Conservation (phyloP, 495 filamentous ascomycete species). For the Tuber magnatum region DNA sequence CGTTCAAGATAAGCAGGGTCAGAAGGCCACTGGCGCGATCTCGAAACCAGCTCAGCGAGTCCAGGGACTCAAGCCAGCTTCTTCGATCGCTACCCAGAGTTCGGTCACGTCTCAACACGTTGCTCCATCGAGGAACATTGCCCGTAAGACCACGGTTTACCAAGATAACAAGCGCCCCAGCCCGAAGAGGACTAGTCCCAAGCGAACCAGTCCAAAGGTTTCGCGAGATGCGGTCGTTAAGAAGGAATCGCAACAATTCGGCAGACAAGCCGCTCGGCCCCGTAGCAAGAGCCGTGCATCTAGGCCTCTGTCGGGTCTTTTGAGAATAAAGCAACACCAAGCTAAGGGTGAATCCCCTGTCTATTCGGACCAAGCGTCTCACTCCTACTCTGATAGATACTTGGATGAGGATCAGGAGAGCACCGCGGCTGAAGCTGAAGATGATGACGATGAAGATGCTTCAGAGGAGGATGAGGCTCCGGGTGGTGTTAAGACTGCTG, state of each 20-base stretch:
- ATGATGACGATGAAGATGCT: slow-evolving; percentile 36
- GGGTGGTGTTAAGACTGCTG: slow-evolving; percentile 18
- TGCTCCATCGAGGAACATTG: slow-evolving; percentile 45
- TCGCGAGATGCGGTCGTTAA: slow-evolving; percentile 37
- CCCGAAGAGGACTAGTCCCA: slow-evolving; percentile 34
- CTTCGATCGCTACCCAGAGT: slow-evolving; percentile 18
- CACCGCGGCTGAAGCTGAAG: slow-evolving; percentile 33
- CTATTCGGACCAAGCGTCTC: slow-evolving; percentile 39
- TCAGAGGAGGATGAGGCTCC: slow-evolving; percentile 26
- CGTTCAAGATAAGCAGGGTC: slow-evolving; percentile 37
- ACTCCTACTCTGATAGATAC: slow-evolving; percentile 38
- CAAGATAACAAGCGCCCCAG: slow-evolving; percentile 49
- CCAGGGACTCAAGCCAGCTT: slow-evolving; percentile 23
- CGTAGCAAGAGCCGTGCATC: slow-evolving; percentile 26
- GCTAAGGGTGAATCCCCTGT: slow-evolving; percentile 34
- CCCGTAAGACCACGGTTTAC: slow-evolving; percentile 62
- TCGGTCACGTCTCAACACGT: slow-evolving; percentile 13
- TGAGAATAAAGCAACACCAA: slow-evolving; percentile 27
- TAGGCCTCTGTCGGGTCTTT: slow-evolving; percentile 30
- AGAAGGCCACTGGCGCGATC: slow-evolving; percentile 33
- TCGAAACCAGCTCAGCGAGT: slow-evolving; percentile 39
- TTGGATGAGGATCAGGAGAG: slow-evolving; percentile 39
- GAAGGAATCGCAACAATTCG: slow-evolving; percentile 32
- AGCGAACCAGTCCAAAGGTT: slow-evolving; percentile 35
- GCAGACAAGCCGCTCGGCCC: slow-evolving; percentile 21